Evolutionary conservation across 768 basidiomycete species (phyloP).

Genomic region (Coprinopsis sp.): DNA sequence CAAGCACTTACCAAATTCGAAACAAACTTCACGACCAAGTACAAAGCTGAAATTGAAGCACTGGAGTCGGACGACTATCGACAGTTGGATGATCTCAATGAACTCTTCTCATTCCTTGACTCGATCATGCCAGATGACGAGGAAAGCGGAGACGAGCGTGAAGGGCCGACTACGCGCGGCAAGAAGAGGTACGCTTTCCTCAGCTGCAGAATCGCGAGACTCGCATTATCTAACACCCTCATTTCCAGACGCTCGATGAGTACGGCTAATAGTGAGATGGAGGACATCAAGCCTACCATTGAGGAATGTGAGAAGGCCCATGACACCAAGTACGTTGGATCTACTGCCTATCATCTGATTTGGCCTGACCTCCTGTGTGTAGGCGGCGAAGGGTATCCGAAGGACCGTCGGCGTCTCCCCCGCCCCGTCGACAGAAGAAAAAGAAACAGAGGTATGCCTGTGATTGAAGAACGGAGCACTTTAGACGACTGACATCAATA

Average conservation of each 20-base stretch:
- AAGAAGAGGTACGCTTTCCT: slow-evolving; percentile 41
- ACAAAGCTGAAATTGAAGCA: slow-evolving; percentile 61
- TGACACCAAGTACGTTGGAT: not conserved
- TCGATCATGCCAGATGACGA: slow-evolving; percentile 65
- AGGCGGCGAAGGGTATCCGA: not conserved
- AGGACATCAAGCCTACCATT: not conserved
- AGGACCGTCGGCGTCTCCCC: too few species aligned
- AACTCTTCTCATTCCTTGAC: slow-evolving; percentile 68
- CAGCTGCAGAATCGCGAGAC: not conserved
- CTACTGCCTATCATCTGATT: not conserved
- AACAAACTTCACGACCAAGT: slow-evolving; percentile 60
- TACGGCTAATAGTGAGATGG: not conserved
- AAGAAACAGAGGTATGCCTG: not conserved
- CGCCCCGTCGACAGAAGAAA: too few species aligned
- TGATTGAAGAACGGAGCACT: not conserved
- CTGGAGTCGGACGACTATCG: slow-evolving; percentile 72
- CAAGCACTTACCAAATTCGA: slow-evolving; percentile 77
- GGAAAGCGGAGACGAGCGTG: slow-evolving; percentile 41
- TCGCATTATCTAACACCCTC: not conserved
- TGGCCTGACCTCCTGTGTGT: not conserved
- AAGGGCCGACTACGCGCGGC: slow-evolving; percentile 37
- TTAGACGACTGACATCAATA: not conserved
- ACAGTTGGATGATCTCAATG: slow-evolving; percentile 55
- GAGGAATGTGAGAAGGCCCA: too few species aligned
- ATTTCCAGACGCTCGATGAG: not conserved